Conservation (phyloP, 179 eudicot species). For the Silene coronaria region DNA sequence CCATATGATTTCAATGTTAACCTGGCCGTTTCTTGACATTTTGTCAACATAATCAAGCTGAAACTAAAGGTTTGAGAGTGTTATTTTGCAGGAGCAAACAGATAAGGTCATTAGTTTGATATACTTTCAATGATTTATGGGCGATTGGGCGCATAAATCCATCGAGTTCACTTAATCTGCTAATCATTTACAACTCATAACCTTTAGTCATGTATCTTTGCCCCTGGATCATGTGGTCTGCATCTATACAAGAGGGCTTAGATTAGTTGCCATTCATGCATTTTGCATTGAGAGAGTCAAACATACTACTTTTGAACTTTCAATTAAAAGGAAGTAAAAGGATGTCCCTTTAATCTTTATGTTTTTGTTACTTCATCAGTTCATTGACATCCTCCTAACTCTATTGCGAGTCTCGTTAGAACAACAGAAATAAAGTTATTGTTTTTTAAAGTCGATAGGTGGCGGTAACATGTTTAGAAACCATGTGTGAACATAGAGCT, state of each 20-base stretch:
- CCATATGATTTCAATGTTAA: too few species aligned
- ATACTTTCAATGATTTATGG: too few species aligned
- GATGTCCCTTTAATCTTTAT: not conserved
- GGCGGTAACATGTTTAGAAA: not conserved
- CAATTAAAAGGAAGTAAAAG: not conserved
- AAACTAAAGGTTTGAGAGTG: too few species aligned
- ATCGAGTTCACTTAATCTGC: not conserved
- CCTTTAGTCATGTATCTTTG: not conserved
- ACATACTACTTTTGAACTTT: not conserved
- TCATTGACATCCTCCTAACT: not conserved
- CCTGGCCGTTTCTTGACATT: too few species aligned
- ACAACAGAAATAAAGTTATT: not conserved
- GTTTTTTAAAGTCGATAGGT: not conserved
- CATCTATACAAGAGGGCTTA: slow-evolving; percentile 5
- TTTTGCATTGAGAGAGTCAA: not conserved
- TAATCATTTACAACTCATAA: not conserved
- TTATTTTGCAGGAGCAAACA: too few species aligned
- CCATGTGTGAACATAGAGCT: not conserved
- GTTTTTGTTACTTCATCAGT: not conserved
- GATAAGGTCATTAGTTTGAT: too few species aligned
- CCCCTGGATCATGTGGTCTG: not conserved
- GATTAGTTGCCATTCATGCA: not conserved
- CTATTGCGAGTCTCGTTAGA: not conserved
- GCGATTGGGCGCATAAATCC: not conserved
- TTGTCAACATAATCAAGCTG: too few species aligned